phyloP scores from a whole-genome alignment of 345 rosid species.

The Camelina sativa region DNA sequence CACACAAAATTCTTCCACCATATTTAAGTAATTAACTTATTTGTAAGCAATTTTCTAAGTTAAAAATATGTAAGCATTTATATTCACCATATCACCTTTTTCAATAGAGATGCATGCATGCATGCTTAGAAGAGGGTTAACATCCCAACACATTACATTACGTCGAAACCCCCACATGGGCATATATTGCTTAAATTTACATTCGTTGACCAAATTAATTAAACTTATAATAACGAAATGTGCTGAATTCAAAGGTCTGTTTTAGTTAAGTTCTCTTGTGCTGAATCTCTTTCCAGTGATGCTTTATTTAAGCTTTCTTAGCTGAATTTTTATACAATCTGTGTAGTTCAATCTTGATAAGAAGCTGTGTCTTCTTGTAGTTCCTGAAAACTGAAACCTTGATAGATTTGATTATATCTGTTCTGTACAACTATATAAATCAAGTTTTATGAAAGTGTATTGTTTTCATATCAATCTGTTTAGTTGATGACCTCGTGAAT shows the following conservation, averaged over 20 bases:
- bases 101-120: no score
- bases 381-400: neutral
- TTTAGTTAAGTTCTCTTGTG: neutral
- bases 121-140: no score
- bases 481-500: neutral
- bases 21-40: no score
- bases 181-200: no score
- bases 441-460: slow-evolving; percentile 1
- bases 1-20: no score
- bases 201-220: no score
- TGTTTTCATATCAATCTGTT: neutral
- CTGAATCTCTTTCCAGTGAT: neutral
- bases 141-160: no score
- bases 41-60: no score
- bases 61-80: no score
- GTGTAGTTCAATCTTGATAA: neutral
- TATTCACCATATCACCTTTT: no score
- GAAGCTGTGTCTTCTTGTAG: slow-evolving; percentile 13
- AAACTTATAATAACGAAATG: no score
- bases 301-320: neutral
- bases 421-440: neutral
- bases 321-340: slow-evolving; percentile 2
- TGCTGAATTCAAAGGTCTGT: neutral
- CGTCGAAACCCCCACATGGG: no score
- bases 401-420: neutral